phyloP scores from a whole-genome alignment of 345 rosid genomes.

The Capsella bursapastoris region DNA sequence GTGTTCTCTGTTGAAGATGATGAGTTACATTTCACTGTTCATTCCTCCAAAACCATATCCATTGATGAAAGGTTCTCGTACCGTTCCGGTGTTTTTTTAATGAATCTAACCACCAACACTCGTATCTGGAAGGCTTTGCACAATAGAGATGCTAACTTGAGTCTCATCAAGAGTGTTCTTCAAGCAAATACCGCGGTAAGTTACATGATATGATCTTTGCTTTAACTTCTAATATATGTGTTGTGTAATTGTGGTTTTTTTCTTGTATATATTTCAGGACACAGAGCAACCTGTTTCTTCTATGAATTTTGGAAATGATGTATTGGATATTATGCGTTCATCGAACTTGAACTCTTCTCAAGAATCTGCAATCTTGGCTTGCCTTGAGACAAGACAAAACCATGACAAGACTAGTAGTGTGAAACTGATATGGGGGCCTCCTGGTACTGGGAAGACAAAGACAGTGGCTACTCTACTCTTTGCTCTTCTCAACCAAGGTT shows the following conservation, averaged over 20 bases:
- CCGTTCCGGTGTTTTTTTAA: slow-evolving; percentile 44
- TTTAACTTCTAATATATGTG: neutral
- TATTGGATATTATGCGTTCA: slow-evolving; percentile 32
- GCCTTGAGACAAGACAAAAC: neutral
- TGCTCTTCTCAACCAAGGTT: slow-evolving; percentile 42
- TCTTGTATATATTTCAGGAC: slow-evolving; percentile 23
- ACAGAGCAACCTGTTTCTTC: slow-evolving; percentile 30
- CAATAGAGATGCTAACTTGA: slow-evolving; percentile 18
- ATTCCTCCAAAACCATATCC: slow-evolving; percentile 39
- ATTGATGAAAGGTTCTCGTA: slow-evolving; percentile 3
- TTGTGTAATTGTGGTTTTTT: neutral
- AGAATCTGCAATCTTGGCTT: slow-evolving; percentile 40
- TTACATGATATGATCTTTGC: neutral
- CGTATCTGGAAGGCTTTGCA: slow-evolving; percentile 54
- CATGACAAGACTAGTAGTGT: slow-evolving; percentile 29
- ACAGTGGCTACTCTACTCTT: slow-evolving; percentile 44
- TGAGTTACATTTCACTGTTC: slow-evolving; percentile 18
- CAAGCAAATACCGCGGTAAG: slow-evolving; percentile 36
- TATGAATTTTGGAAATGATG: neutral
- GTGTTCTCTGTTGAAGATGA: slow-evolving; percentile 12
- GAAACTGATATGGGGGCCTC: slow-evolving; percentile 59
- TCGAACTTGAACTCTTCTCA: slow-evolving; percentile 50
- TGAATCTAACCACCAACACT: slow-evolving; percentile 45
- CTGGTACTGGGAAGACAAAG: slow-evolving; percentile 60
- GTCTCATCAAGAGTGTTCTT: slow-evolving; percentile 44